Conservation (phyloP, 1,284 basidiomycete species). For the Leccinum huronense region DNA sequence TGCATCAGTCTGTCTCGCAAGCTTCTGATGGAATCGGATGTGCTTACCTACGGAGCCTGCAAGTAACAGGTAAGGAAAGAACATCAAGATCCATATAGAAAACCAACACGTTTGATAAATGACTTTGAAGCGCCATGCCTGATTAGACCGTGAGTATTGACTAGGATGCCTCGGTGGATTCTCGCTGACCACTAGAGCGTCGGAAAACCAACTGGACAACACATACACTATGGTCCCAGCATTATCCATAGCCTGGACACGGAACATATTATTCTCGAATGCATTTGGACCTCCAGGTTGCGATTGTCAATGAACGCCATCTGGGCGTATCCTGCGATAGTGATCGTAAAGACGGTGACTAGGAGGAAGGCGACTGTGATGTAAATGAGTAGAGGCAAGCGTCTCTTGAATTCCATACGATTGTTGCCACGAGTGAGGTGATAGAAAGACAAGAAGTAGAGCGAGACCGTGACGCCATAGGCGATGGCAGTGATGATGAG, state of each 20-base stretch:
- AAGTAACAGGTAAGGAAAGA: background rate
- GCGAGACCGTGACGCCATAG: too few species aligned
- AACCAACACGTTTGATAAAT: background rate
- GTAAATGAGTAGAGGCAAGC: too few species aligned
- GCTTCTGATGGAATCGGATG: background rate
- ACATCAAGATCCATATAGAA: background rate
- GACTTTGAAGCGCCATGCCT: background rate
- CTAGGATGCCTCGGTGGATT: background rate
- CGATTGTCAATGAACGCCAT: background rate
- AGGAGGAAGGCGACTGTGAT: background rate
- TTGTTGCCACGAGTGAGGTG: too few species aligned
- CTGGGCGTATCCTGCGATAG: background rate
- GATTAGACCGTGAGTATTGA: background rate
- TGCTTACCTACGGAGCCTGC: background rate
- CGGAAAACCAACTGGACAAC: background rate
- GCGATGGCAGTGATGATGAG: too few species aligned
- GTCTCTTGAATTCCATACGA: too few species aligned
- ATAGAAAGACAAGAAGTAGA: too few species aligned
- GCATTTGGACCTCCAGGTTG: background rate
- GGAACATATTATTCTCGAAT: background rate
- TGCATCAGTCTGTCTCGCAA: background rate
- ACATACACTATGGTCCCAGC: background rate
- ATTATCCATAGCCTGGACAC: background rate
- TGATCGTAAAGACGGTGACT: background rate
- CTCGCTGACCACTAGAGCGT: background rate